Conservation (phyloP, 768 basidiomycete genomes). For the Lyophyllum shimeji region DNA sequence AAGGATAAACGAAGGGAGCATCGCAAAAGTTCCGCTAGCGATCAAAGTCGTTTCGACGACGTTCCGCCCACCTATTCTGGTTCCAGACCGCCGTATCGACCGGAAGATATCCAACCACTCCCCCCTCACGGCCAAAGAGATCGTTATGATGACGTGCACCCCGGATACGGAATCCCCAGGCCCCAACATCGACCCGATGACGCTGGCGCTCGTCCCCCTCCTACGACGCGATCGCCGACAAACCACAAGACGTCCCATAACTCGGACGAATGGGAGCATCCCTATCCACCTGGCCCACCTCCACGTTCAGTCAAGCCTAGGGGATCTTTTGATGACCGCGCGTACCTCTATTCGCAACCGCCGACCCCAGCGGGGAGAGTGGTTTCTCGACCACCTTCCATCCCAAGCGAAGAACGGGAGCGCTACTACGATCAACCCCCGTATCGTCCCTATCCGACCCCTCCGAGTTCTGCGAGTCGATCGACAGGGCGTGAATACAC, state of each 20-base stretch:
- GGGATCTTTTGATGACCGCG: conserved; percentile 24
- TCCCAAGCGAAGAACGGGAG: conserved; percentile 16
- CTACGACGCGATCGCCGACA: conserved; percentile 11
- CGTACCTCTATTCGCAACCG: conserved; percentile 8
- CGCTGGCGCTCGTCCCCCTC: not conserved
- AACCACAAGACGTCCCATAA: conserved; percentile 17
- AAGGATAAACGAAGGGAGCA: conserved; percentile 20
- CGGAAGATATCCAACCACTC: conserved; percentile 6
- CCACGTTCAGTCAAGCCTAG: conserved; percentile 22
- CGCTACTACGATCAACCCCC: conserved; percentile 8
- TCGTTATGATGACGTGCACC: conserved; percentile 13
- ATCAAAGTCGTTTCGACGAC: conserved; percentile 15
- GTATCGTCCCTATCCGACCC: conserved; percentile 18
- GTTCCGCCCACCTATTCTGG: conserved; percentile 1
- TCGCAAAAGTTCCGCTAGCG: conserved; percentile 20
- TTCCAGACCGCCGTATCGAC: conserved; percentile 8
- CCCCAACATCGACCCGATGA: conserved; percentile 11
- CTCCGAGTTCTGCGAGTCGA: conserved; percentile 17
- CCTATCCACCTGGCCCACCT: conserved; percentile 14
- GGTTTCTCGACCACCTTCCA: conserved; percentile 12
- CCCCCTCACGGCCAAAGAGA: conserved; percentile 3
- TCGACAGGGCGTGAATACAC: conserved; percentile 14
- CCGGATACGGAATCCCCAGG: conserved; percentile 6
- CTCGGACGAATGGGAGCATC: conserved; percentile 17
- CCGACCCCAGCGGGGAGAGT: conserved; percentile 2